Evolutionary conservation across 2,329 filamentous ascomycete species (phyloP).

Genomic region (Colletotrichum filicis): DNA sequence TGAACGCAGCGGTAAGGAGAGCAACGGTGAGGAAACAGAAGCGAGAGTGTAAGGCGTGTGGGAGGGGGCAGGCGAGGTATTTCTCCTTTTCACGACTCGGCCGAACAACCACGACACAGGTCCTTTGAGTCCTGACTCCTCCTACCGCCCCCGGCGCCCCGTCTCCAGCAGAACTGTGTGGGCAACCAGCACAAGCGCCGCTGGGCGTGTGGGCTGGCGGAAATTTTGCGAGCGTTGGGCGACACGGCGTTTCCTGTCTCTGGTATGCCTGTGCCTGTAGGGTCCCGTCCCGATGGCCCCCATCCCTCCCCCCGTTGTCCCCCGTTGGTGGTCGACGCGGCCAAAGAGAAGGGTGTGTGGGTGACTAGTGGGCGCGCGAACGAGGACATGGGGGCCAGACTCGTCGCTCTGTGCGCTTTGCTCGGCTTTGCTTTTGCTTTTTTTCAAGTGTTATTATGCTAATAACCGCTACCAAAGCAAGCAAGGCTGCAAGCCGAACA

Average conservation of each 20-base stretch:
- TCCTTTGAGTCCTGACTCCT: not conserved
- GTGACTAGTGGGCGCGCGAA: not conserved
- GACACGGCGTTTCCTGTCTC: conserved; percentile 23
- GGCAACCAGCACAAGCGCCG: conserved; percentile 11
- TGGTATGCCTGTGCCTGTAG: conserved; percentile 9
- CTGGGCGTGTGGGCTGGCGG: conserved; percentile 23
- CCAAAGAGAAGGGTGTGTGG: conserved; percentile 1
- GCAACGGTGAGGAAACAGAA: conserved; percentile 13
- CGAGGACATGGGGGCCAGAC: conserved; percentile 24
- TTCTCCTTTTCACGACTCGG: conserved; percentile 29
- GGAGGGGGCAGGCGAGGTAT: conserved; percentile 32
- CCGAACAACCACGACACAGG: conserved; percentile 7
- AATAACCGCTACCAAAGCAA: conserved; percentile 1
- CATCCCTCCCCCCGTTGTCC: not conserved
- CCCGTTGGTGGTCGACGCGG: conserved; percentile 19
- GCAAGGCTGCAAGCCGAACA: not conserved
- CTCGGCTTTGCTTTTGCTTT: conserved; percentile 7
- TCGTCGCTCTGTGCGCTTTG: not conserved
- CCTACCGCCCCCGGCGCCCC: not conserved
- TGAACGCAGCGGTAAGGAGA: conserved; percentile 21
- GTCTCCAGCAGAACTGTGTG: not conserved
- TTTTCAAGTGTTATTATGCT: conserved; percentile 10
- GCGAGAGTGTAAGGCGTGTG: not conserved
- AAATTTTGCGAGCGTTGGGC: conserved; percentile 27
- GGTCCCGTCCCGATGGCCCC: not conserved